Base-by-base conservation (phyloP, 495 filamentous ascomycete genomes). In the Aspergillus baeticus region DNA sequence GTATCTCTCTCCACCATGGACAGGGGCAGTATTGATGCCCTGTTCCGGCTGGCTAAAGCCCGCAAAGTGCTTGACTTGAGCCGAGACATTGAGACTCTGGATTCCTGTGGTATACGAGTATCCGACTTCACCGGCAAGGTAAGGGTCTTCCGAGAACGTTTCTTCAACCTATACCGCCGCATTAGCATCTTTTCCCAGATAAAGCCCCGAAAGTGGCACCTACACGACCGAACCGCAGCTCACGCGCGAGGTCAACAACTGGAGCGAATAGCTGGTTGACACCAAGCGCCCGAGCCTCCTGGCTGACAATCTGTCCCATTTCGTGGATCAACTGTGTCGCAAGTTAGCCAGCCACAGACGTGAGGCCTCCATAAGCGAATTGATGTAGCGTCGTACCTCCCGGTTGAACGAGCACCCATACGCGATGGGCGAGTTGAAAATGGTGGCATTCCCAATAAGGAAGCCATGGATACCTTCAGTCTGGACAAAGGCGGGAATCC, bases 371-470 rank as follows among this genome's bases (percentile, higher is more conserved):
- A 46, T 33, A 7, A 20, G 29, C 7, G 5, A 14, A 20, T 3
- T 6, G 10, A 2, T 20, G 35, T 10, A 15, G 18, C 26, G 8
- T 23, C 58, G 48, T 57, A 74, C 72, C 22, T 72, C 72, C 2
- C 76, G 77, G 51, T 89, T 85, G 61, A 80, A 88, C 5, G 86
- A 84, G 64, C 83, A 87, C 15, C 81, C 85, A 60, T 87, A 81
- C 17, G 72, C 85, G 65, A 90, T 89, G 0, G 86, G 85, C 4
- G 84, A 87, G 62, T 89, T 88, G 77, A 87, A 89, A 45, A 90
- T 88, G 0, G 86, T 88, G 11, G 86, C 86, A 70, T 89, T 88
- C 17, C 77, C 81, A 43, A 86, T 77, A 44, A 89, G 65, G 49
- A 89, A 87, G 0, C 86, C 87, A 59, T 89, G 86, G 47, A 89